Percentiles rank a stretch among this genome's conserved stretches.
These are phyloP conservation scores for Ceratocystis ficicola DNA, from an alignment of 2,329 filamentous ascomycete genomes.

Conservation along the genomic window DNA sequence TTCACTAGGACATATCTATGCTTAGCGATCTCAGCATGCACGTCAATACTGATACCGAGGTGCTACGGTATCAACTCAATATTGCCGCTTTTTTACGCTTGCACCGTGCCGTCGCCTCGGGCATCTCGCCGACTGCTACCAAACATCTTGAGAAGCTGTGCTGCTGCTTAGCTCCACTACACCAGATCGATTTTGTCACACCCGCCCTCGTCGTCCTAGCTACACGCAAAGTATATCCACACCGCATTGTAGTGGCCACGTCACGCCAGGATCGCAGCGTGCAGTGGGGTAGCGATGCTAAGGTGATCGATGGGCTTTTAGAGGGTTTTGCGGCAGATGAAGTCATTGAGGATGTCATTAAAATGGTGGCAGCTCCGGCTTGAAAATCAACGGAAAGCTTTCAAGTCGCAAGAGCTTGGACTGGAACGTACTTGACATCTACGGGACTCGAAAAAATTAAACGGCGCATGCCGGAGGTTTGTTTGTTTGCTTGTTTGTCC, in stretches of 20 bases:
- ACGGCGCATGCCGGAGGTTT: no score
- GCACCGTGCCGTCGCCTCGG: conserved; percentile 70
- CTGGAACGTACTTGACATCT: no score
- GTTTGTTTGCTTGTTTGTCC: no score
- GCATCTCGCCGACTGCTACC: conserved; percentile 67
- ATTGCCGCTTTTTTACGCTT: conserved; percentile 75
- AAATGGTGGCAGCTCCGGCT: conserved; percentile 42
- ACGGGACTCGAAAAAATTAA: no score
- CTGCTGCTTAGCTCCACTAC: conserved; percentile 65
- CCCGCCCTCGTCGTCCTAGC: conserved; percentile 75
- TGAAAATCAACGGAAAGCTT: not conserved
- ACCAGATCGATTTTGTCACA: conserved; percentile 67
- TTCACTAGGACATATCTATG: conserved; percentile 42
- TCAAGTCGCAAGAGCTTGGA: no score
- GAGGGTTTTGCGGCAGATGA: conserved; percentile 49
- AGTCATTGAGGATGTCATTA: conserved; percentile 53
- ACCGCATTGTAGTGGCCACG: conserved; percentile 60
- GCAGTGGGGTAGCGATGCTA: conserved; percentile 77
- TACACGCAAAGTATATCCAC: conserved; percentile 73
- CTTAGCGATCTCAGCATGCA: conserved; percentile 47
- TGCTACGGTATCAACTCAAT: conserved; percentile 76
- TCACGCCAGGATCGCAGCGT: conserved; percentile 70
- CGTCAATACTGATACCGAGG: conserved; percentile 59
- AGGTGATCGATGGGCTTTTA: conserved; percentile 55
- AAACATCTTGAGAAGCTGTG: conserved; percentile 60